phyloP scores from a whole-genome alignment of 169 alveolate species.

The Eimeria necatrix region DNA sequence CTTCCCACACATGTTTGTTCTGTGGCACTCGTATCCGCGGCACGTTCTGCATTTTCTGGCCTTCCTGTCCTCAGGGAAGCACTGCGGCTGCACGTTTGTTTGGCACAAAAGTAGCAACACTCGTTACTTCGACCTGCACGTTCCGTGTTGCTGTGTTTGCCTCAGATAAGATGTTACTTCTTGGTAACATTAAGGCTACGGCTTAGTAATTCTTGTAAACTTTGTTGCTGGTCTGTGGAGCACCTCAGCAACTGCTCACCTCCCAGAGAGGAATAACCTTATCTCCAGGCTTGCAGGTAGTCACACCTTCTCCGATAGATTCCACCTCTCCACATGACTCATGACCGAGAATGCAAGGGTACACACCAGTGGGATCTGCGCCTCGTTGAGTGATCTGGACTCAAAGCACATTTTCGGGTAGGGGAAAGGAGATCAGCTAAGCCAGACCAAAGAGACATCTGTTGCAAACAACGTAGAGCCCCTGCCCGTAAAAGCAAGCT shows the following conservation, averaged over 20 bases:
- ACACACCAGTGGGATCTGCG: constrained; percentile 88
- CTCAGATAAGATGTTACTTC: background rate
- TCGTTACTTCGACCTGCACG: too few relatives aligned
- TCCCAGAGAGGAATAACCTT: constrained; percentile 88
- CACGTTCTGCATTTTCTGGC: constrained; percentile 83
- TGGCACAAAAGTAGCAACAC: background rate
- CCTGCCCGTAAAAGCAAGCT: too few relatives aligned
- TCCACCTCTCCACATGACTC: constrained; percentile 92
- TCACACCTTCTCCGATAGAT: constrained; percentile 91
- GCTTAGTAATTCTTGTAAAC: background rate
- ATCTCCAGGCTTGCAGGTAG: constrained; percentile 90
- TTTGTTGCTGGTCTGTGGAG: background rate
- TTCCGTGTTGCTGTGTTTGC: background rate
- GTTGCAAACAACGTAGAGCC: too few relatives aligned
- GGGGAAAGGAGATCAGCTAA: background rate
- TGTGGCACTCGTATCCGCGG: constrained; percentile 84
- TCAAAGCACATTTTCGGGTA: background rate
- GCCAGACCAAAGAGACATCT: too few relatives aligned
- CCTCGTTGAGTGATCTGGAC: constrained; percentile 83
- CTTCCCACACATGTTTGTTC: constrained; percentile 88
- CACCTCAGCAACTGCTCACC: background rate
- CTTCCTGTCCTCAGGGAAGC: constrained; percentile 71
- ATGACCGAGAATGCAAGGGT: constrained; percentile 90
- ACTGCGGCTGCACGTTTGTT: constrained; percentile 61
- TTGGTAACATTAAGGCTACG: background rate